These are phyloP conservation scores for Lathyrus oleraceus DNA, from an alignment of 306 rosid species.

Conservation along the genomic window DNA sequence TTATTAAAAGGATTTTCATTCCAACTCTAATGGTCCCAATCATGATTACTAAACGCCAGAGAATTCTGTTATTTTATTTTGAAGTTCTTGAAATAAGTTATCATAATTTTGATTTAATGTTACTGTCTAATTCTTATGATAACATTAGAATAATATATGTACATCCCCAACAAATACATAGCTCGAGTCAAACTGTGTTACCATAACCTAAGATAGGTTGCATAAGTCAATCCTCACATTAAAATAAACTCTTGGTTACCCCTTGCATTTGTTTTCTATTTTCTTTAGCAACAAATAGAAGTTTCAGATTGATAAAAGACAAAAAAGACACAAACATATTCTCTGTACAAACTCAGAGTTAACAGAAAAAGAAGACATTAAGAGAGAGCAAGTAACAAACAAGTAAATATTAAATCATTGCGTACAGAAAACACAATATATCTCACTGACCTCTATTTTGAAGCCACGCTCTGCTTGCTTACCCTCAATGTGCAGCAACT, in stretches of 20 bases:
- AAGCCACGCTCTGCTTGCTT: constrained; percentile 96
- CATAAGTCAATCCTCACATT: constrained; percentile 21
- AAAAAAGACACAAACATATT: constrained; percentile 47
- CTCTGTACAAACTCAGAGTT: constrained; percentile 28
- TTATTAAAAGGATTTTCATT: constrained; percentile 6
- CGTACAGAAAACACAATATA: constrained; percentile 8
- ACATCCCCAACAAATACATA: neutral
- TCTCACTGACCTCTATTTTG: constrained; percentile 78
- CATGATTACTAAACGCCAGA: constrained; percentile 37
- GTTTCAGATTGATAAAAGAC: constrained; percentile 20
- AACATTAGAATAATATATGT: constrained; percentile 12
- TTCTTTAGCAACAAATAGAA: constrained; percentile 30
- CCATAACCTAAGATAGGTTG: constrained; percentile 9
- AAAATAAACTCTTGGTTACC: constrained; percentile 8
- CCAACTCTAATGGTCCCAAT: constrained; percentile 45
- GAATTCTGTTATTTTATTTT: constrained; percentile 5
- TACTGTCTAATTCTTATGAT: constrained; percentile 3
- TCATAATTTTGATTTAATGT: neutral
- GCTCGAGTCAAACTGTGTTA: constrained; percentile 25
- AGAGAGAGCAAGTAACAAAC: constrained; percentile 37
- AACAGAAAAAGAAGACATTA: constrained; percentile 29
- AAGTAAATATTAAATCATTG: constrained; percentile 36
- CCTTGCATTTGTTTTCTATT: constrained; percentile 22
- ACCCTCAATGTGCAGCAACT: constrained; percentile 64
- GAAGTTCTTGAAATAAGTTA: neutral